A percentile compares a stretch with the other conserved stretches of the same genome.
phyloP scores from a whole-genome alignment of 768 basidiomycete species.

The Pulveroboletus sp. region DNA sequence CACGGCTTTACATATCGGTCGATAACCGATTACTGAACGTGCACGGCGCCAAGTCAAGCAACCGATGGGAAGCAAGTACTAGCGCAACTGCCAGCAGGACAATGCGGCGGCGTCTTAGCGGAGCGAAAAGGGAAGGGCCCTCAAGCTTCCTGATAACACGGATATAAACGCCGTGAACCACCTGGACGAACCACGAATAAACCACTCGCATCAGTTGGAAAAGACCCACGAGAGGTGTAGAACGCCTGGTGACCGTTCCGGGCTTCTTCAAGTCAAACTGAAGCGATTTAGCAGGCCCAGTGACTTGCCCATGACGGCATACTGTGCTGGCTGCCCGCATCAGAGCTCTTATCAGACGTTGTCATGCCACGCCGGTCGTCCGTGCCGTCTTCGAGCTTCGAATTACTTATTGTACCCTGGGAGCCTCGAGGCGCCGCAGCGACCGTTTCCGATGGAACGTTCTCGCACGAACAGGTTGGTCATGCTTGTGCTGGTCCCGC shows the following conservation, averaged over 20 bases:
- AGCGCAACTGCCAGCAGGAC: slow-evolving; percentile 1
- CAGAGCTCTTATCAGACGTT: neutral
- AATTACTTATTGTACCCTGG: neutral
- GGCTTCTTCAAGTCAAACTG: neutral
- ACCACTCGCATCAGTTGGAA: no score
- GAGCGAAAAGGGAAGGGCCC: neutral
- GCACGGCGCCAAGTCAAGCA: neutral
- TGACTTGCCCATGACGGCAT: neutral
- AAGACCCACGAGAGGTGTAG: no score
- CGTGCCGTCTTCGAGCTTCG: neutral
- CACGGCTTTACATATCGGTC: neutral
- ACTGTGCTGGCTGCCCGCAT: neutral
- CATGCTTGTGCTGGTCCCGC: neutral
- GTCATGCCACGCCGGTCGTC: neutral
- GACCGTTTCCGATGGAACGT: slow-evolving; percentile 3
- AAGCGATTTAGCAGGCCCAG: neutral
- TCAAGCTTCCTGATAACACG: neutral
- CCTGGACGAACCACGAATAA: no score
- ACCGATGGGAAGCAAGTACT: slow-evolving; percentile 12
- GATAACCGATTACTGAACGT: neutral
- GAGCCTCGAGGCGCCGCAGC: neutral
- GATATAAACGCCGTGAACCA: neutral
- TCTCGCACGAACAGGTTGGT: neutral
- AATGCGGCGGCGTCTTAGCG: neutral
- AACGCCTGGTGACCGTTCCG: no score